Percentiles rank a stretch among this genome's conserved stretches.
Conservation (phyloP, 768 basidiomycete genomes). For the Dioszegia crocea region DNA sequence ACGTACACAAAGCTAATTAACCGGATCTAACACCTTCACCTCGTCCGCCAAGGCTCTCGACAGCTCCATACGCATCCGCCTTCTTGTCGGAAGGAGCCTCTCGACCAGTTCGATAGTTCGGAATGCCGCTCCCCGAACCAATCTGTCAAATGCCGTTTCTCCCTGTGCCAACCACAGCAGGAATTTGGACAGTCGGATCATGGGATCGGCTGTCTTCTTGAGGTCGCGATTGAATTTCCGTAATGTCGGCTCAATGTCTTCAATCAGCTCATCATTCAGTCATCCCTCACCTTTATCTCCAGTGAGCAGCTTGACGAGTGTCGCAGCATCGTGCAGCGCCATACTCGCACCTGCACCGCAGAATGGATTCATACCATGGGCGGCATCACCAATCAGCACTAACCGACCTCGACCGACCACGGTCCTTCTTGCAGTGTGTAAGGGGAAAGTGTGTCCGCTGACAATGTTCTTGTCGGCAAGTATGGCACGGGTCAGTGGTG, state of each 20-base stretch:
- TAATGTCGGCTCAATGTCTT: constrained; percentile 4
- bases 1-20: too few relatives aligned
- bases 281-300: neutral
- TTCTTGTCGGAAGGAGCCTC: neutral
- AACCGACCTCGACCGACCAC: constrained; percentile 14
- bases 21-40: too few relatives aligned
- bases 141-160: neutral
- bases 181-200: constrained; percentile 12
- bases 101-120: constrained; percentile 10
- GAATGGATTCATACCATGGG: constrained; percentile 25
- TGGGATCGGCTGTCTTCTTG: constrained; percentile 9
- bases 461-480: neutral
- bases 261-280: neutral
- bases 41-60: neutral
- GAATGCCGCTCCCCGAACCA: constrained; percentile 9
- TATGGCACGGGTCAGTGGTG: constrained; percentile 2
- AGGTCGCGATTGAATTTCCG: constrained; percentile 2
- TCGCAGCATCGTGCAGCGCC: constrained; percentile 21
- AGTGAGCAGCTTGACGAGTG: constrained; percentile 9
- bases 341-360: constrained; percentile 23
- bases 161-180: constrained; percentile 27
- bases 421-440: constrained; percentile 8
- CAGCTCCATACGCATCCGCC: neutral
- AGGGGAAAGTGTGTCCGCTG: neutral
- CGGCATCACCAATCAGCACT: constrained; percentile 25